Evolutionary conservation across 768 basidiomycete species (phyloP).

Genomic region (Mycena filopes): DNA sequence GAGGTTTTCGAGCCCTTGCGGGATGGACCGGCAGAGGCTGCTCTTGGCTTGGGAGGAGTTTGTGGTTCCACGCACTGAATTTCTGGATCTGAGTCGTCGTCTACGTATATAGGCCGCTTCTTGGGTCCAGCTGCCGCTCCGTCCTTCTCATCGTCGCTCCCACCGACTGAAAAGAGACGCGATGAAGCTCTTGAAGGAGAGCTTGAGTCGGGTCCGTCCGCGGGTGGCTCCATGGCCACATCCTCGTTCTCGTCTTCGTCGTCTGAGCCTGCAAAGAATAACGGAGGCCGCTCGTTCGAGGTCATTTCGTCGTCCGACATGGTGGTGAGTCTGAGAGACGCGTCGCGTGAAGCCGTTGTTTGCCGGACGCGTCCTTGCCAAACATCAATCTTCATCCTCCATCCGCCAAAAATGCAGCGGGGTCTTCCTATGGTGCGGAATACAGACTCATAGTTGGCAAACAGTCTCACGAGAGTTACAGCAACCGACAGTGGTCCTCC

Average conservation of each 20-base stretch:
- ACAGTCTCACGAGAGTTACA: conserved; percentile 46
- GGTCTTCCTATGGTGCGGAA: conserved; percentile 76
- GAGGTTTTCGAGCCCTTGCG: conserved; percentile 22
- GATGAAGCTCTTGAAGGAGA: conserved; percentile 32
- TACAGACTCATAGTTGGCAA: neutral
- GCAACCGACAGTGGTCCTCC: conserved; percentile 98
- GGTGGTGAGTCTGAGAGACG: too few relatives aligned
- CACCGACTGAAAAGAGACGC: conserved; percentile 26
- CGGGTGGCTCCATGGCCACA: conserved; percentile 23
- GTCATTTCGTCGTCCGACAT: conserved; percentile 42
- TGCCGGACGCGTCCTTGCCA: too few relatives aligned
- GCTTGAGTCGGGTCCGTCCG: conserved; percentile 18
- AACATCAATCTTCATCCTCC: conserved; percentile 19
- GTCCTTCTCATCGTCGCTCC: conserved; percentile 31
- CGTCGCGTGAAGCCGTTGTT: too few relatives aligned
- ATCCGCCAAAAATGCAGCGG: conserved; percentile 78
- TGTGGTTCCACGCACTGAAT: conserved; percentile 44
- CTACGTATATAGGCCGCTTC: conserved; percentile 32
- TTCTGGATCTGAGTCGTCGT: conserved; percentile 48
- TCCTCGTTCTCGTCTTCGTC: conserved; percentile 54
- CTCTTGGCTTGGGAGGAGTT: conserved; percentile 45
- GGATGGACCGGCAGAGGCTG: conserved; percentile 35
- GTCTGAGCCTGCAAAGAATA: conserved; percentile 73
- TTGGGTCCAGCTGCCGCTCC: neutral
- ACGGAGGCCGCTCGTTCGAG: conserved; percentile 45